Evolutionary conservation across 179 eudicot species (phyloP).

Genomic region (Silene noctiflora): DNA sequence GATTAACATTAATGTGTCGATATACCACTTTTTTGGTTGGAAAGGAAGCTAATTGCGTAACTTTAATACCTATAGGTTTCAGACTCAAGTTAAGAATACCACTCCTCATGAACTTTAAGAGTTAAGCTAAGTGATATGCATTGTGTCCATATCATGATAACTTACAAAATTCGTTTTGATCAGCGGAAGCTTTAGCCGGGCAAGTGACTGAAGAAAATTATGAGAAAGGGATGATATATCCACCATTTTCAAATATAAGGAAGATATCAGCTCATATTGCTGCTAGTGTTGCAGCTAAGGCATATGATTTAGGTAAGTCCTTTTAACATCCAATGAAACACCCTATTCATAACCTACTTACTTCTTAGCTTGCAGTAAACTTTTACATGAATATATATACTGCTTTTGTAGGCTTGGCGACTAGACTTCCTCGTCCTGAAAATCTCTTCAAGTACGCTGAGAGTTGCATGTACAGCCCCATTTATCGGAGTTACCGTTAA

Average conservation of each 20-base stretch:
- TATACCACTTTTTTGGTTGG: too few species aligned
- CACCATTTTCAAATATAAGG: slow-evolving; percentile 60
- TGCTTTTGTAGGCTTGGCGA: slow-evolving; percentile 37
- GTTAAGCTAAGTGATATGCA: not conserved
- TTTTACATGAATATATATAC: not conserved
- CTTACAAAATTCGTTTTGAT: not conserved
- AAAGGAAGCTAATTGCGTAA: too few species aligned
- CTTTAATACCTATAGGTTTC: too few species aligned
- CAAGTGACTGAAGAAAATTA: slow-evolving; percentile 70
- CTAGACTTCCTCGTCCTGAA: slow-evolving; percentile 44
- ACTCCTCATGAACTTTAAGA: too few species aligned
- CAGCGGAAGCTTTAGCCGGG: slow-evolving; percentile 80
- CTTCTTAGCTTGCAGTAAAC: not conserved
- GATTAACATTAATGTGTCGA: too few species aligned
- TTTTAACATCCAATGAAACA: not conserved
- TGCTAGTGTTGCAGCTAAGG: slow-evolving; percentile 68
- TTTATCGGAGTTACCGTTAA: slow-evolving; percentile 40
- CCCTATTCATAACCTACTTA: not conserved
- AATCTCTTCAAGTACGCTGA: slow-evolving; percentile 43
- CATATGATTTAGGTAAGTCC: slow-evolving; percentile 62
- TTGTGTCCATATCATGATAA: not conserved
- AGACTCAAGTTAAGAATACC: too few species aligned
- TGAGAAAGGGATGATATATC: slow-evolving; percentile 59
- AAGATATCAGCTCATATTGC: slow-evolving; percentile 72
- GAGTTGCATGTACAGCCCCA: slow-evolving; percentile 51